phyloP scores from a whole-genome alignment of 23 red algal genomes.

The Gracilaria gracilis region DNA sequence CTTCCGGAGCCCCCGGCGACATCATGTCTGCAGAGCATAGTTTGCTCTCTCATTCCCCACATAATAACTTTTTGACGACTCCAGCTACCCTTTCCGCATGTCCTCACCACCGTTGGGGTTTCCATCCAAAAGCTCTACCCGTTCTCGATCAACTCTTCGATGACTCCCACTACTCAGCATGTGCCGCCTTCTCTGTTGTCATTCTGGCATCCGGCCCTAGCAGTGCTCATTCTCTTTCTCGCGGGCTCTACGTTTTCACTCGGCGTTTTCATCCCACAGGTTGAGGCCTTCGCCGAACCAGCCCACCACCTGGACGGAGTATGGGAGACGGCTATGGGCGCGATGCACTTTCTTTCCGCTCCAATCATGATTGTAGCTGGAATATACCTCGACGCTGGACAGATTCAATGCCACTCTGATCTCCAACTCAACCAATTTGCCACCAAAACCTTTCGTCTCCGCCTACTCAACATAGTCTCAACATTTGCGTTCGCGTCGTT shows the following conservation, averaged over 20 bases:
- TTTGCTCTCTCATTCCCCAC: too few relatives aligned
- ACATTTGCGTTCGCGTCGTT: slow-evolving; percentile 33
- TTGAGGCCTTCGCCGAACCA: slow-evolving; percentile 13
- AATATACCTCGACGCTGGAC: slow-evolving; percentile 16
- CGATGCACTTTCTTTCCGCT: slow-evolving; percentile 53
- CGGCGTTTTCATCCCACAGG: slow-evolving; percentile 23
- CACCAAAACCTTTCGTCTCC: slow-evolving; percentile 6
- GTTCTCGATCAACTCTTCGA: too few relatives aligned
- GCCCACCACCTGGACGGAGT: slow-evolving; percentile 14
- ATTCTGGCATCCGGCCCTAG: too few relatives aligned
- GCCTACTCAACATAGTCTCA: slow-evolving; percentile 9
- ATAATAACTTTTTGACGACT: too few relatives aligned
- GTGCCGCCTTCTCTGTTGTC: too few relatives aligned
- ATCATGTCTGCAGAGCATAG: too few relatives aligned
- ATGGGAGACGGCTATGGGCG: slow-evolving; percentile 44
- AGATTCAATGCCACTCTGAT: too few relatives aligned
- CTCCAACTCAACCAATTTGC: not conserved
- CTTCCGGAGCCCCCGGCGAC: too few relatives aligned
- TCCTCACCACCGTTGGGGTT: too few relatives aligned
- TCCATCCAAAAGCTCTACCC: too few relatives aligned
- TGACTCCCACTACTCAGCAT: too few relatives aligned
- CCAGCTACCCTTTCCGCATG: too few relatives aligned
- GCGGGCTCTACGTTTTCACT: slow-evolving; percentile 45
- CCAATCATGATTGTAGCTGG: slow-evolving; percentile 44
- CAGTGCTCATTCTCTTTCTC: slow-evolving; percentile 26